These are phyloP conservation scores for Fistulina hepatica DNA, from an alignment of 1,284 basidiomycete species.

Conservation along the genomic window DNA sequence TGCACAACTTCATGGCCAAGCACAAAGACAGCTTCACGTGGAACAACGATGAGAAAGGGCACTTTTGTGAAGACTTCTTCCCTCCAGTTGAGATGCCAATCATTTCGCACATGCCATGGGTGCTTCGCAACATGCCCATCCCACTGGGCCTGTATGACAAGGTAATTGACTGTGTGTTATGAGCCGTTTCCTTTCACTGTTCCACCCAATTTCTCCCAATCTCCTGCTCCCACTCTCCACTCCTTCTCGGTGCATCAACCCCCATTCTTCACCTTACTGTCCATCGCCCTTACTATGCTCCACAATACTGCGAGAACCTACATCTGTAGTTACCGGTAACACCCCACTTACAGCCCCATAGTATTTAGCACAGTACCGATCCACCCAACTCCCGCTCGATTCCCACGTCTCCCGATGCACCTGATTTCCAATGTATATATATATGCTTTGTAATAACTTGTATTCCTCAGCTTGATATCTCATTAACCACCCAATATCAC, in stretches of 20 bases:
- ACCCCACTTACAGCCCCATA: too few relatives aligned
- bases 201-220: constrained; percentile 19
- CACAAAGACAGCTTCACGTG: constrained; percentile 23
- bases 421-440: too few relatives aligned
- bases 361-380: too few relatives aligned
- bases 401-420: too few relatives aligned
- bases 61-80: constrained; percentile 26
- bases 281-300: constrained; percentile 24
- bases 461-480: too few relatives aligned
- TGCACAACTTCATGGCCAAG: constrained; percentile 17
- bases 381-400: too few relatives aligned
- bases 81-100: constrained; percentile 24
- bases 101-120: constrained; percentile 23
- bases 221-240: too few relatives aligned
- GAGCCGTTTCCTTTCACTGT: constrained; percentile 23
- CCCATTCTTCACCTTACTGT: too few relatives aligned
- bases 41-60: constrained; percentile 24
- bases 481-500: too few relatives aligned
- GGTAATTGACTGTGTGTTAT: constrained; percentile 25
- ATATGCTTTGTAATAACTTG: too few relatives aligned
- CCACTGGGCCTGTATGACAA: constrained; percentile 21
- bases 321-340: constrained; percentile 17
- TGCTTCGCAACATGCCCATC: constrained; percentile 19
- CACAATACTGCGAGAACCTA: constrained; percentile 25
- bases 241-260: too few relatives aligned